Evolutionary conservation across 1,139 yeast species (phyloP), one percentile per base, ranked within the genome.

Genomic region (Debaryomyces udenii): DNA sequence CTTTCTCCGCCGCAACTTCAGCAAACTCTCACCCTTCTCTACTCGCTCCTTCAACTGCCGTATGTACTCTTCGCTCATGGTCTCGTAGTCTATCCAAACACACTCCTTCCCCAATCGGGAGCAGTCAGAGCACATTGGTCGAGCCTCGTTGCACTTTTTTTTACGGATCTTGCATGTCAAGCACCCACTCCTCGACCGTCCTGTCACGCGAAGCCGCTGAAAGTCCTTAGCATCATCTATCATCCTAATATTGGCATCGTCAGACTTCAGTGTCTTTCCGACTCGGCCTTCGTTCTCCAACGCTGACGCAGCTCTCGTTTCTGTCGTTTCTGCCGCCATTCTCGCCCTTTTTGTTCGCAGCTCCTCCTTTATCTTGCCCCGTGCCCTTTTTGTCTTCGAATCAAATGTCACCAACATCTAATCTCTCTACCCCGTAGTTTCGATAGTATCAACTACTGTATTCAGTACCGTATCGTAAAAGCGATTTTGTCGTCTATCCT

Each of bases 141-240:
- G 70, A 1, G 57, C 57, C 55, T 85, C 93, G 53, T 84, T 81
- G 53, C 93, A 85, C 49, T 87, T 78, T 59, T 85, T 85, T 68
- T 85, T 85, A 31, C 93, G 64, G 35, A 76, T 71, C 44, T 88
- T 79, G 53, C 93, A 85, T 0, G 90, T 83, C 34, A 83, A 61
- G 56, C 93, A 85, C 0, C 93, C 93, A 48, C 69, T 70, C 49
- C 71, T 69, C 2, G 83, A 75, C 41, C 81, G 56, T 45, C 49
- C 52, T 13, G 49, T 32, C 11, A 26, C 27, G 14, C 30, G 32
- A 22, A 30, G 23, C 17, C 27, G 31, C 27, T 35, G 33, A 18
- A 42, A 42, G 28, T 35, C 42, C 6, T 27, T 22, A 23, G 29
- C 32, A 13, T 36, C 20, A 7, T 39, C 42, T 13, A 42, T 42